These are phyloP conservation scores for Vicia faba DNA, from an alignment of 306 rosid species.

Conservation along the genomic window DNA sequence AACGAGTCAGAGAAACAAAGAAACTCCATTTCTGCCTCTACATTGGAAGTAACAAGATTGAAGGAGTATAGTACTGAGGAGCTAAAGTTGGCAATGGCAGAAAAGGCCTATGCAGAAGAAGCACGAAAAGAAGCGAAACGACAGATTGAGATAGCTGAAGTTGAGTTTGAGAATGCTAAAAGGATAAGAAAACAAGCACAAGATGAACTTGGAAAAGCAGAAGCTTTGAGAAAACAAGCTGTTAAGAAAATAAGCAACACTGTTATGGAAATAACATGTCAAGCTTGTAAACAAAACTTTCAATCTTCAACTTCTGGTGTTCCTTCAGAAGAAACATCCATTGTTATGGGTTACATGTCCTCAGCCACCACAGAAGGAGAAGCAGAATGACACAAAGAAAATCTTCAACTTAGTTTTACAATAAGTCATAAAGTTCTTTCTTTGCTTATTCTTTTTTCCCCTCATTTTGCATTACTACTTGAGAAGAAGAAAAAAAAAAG, in stretches of 20 bases:
- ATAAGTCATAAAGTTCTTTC: slow-evolving; percentile 27
- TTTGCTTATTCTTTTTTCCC: not conserved
- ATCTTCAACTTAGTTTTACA: not conserved
- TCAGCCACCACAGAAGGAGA: slow-evolving; percentile 84
- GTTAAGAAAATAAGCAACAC: slow-evolving; percentile 68
- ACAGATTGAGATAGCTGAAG: slow-evolving; percentile 73
- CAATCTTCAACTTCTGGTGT: slow-evolving; percentile 46
- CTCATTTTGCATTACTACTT: slow-evolving; percentile 32
- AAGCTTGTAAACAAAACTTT: slow-evolving; percentile 73
- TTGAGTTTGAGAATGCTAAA: slow-evolving; percentile 80
- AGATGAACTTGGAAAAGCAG: slow-evolving; percentile 71
- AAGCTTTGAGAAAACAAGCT: slow-evolving; percentile 73
- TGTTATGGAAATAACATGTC: slow-evolving; percentile 81
- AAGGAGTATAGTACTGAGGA: slow-evolving; percentile 53
- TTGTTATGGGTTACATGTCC: slow-evolving; percentile 80
- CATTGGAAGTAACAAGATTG: slow-evolving; percentile 47
- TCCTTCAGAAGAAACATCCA: slow-evolving; percentile 71
- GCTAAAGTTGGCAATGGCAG: slow-evolving; percentile 66
- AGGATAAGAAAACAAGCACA: slow-evolving; percentile 82
- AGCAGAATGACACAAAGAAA: slow-evolving; percentile 47
- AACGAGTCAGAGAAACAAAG: slow-evolving; percentile 27
- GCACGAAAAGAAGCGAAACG: slow-evolving; percentile 81
- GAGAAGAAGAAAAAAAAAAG: slow-evolving; percentile 17
- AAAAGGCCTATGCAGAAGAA: slow-evolving; percentile 76
- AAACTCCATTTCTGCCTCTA: slow-evolving; percentile 17